Evolutionary conservation across 768 basidiomycete species (phyloP).

Genomic region (Pleurotus salmoneostramineus): DNA sequence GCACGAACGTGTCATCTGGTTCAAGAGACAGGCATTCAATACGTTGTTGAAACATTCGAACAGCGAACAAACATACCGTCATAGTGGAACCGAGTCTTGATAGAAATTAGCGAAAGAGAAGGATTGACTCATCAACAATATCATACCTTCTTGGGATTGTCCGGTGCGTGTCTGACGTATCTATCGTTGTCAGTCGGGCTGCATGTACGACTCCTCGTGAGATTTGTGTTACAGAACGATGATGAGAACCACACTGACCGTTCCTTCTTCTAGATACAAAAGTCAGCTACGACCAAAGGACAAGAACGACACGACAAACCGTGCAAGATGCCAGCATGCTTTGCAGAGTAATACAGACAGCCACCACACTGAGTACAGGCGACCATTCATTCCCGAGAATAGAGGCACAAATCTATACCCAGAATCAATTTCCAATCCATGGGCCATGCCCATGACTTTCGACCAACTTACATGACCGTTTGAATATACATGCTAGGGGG

Average conservation of each 20-base stretch:
- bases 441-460: no score
- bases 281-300: not conserved
- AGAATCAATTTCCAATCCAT: no score
- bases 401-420: conserved; percentile 75
- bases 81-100: conserved; percentile 76
- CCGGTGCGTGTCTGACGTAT: conserved; percentile 73
- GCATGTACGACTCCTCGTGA: conserved; percentile 10
- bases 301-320: conserved; percentile 32
- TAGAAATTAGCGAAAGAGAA: not conserved
- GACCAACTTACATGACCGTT: conserved; percentile 68
- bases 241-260: conserved; percentile 39
- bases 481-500: conserved; percentile 72
- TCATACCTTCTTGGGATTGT: conserved; percentile 80
- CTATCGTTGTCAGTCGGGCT: conserved; percentile 84
- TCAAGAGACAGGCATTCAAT: not conserved
- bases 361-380: conserved; percentile 78
- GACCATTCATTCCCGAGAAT: conserved; percentile 91
- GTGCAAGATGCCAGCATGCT: conserved; percentile 93
- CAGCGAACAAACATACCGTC: conserved; percentile 50
- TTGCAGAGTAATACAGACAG: conserved; percentile 83
- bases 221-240: not conserved
- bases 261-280: conserved; percentile 39
- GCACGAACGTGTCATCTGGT: not conserved
- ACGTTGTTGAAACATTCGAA: not conserved
- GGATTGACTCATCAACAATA: not conserved